A percentile compares a stretch with the other conserved stretches of the same genome.
Evolutionary conservation across 2,329 filamentous ascomycete species (phyloP).

Genomic region (Akanthomyces muscarius): DNA sequence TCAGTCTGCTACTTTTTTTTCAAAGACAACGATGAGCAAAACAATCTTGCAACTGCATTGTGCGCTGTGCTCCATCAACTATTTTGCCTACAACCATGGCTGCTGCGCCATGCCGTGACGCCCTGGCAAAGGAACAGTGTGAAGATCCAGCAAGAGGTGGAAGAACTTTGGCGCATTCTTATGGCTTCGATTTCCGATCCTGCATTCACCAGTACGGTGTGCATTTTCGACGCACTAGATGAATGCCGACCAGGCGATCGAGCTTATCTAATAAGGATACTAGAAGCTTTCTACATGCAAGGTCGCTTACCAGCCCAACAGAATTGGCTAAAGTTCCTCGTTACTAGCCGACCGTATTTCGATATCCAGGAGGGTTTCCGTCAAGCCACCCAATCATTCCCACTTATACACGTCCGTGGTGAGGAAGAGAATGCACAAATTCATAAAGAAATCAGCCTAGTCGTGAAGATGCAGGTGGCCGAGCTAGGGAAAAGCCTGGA

Average conservation of each 20-base stretch:
- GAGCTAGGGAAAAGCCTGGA: background rate
- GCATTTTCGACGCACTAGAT: conserved; percentile 39
- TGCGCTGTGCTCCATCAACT: conserved; percentile 37
- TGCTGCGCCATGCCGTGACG: conserved; percentile 21
- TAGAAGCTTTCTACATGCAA: background rate
- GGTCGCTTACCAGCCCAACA: background rate
- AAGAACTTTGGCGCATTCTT: conserved; percentile 32
- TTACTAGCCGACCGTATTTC: background rate
- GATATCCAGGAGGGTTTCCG: conserved; percentile 20
- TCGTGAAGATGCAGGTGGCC: conserved; percentile 18
- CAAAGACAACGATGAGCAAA: conserved; percentile 40
- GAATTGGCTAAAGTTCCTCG: background rate
- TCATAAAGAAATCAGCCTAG: conserved; percentile 22
- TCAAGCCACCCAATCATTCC: background rate
- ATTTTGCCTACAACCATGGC: conserved; percentile 26
- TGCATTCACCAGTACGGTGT: conserved; percentile 22
- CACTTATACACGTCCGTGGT: conserved; percentile 19
- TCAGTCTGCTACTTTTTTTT: conserved; percentile 39
- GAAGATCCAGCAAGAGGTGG: conserved; percentile 22
- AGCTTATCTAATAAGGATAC: background rate
- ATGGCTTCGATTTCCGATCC: conserved; percentile 7
- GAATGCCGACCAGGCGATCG: conserved; percentile 30
- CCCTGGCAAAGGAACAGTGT: background rate
- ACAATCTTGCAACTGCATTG: conserved; percentile 27
- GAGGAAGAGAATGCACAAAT: conserved; percentile 22